Evolutionary conservation across 2,329 filamentous ascomycete genomes (phyloP), one percentile per base, ranked within the genome.

Genomic region (Hymenoscyphus infarciens): DNA sequence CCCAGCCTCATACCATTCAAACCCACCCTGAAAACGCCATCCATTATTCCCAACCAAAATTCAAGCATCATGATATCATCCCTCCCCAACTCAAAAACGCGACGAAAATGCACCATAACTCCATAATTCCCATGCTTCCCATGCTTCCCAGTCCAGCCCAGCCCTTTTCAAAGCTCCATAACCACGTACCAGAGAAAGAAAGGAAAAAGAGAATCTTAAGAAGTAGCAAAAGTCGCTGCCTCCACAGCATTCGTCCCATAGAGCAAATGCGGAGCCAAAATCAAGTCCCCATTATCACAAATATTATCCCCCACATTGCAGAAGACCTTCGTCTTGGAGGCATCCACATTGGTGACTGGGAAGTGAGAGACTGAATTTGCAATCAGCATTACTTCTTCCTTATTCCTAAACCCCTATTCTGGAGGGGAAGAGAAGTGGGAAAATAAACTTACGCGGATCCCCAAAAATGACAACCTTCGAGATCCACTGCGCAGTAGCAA

Each of bases 261-360:
- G 2, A 71, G 71, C 38, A 77, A 60, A 71, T 81, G 79, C 6
- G 77, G 67, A 7, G 73, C 75, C 25, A 77, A 70, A 5, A 78
- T 70, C 59, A 78, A 73, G 25, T 77, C 68, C 0, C 78, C 79
- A 38, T 81, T 79, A 3, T 71, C 60, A 63, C 83, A 85, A 5
- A 85, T 82, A 10, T 78, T 73, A 66, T 85, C 83, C 0, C 79
- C 82, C 3, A 66, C 55, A 33, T 80, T 77, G 63, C 83, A 85
- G 42, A 80, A 78, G 22, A 81, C 79, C 67, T 80, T 64, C 2
- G 72, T 68, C 61, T 74, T 71, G 1, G 64, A 65, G 7, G 71
- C 45, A 2, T 57, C 57, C 5, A 74, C 65, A 55, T 70, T 69
- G 0, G 68, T 33, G 2, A 74, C 55, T 5, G 71, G 56, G 39